These are phyloP conservation scores for Knufia petricola DNA, from an alignment of 2,329 filamentous ascomycete species.

Conservation along the genomic window DNA sequence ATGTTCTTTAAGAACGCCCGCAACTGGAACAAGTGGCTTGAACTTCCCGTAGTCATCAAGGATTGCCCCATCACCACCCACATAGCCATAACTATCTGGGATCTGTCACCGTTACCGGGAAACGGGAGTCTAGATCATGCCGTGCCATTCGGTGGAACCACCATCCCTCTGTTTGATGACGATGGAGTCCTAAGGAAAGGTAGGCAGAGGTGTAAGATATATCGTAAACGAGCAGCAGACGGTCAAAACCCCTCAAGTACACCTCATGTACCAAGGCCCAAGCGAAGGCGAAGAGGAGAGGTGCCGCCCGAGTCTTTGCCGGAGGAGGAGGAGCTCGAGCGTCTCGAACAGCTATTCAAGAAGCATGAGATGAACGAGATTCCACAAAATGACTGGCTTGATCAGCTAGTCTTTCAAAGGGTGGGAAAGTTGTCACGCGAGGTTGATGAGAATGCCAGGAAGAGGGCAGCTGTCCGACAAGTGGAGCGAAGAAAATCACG, in stretches of 20 bases:
- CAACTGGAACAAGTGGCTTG: constrained; percentile 94
- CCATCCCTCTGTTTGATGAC: constrained; percentile 79
- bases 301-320: constrained; percentile 45
- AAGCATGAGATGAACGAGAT: constrained; percentile 98
- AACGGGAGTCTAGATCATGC: constrained; percentile 63
- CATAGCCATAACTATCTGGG: constrained; percentile 90
- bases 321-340: constrained; percentile 75
- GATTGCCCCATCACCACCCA: constrained; percentile 72
- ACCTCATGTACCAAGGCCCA: constrained; percentile 55
- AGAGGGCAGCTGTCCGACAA: constrained; percentile 37
- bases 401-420: constrained; percentile 83
- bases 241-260: constrained; percentile 72
- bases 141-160: constrained; percentile 89
- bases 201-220: constrained; percentile 78
- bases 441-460: constrained; percentile 55
- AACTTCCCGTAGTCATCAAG: constrained; percentile 73
- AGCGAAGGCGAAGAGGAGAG: constrained; percentile 41
- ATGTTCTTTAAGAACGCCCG: constrained; percentile 66
- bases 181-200: constrained; percentile 89
- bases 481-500: constrained; percentile 22
- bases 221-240: constrained; percentile 75
- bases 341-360: constrained; percentile 83
- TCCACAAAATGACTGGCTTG: constrained; percentile 84
- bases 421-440: constrained; percentile 67
- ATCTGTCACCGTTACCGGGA: constrained; percentile 71